Evolutionary conservation across 345 rosid species (phyloP).

Genomic region (Arabis hirsuta): DNA sequence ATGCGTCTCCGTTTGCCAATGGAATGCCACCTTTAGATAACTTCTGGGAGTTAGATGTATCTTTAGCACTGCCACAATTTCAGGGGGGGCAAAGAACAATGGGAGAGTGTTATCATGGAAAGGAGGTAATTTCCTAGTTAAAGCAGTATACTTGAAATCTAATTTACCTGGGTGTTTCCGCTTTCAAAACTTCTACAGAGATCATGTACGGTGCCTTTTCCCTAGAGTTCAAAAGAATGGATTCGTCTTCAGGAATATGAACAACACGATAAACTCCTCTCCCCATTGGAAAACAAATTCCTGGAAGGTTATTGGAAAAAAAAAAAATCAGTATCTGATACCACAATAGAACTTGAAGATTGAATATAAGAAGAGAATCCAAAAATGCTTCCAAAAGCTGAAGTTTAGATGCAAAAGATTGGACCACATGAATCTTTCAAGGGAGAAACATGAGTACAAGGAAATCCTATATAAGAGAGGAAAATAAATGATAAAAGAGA

Average conservation of each 20-base stretch:
- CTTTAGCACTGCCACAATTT: conserved; percentile 69
- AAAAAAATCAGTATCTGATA: conserved; percentile 21
- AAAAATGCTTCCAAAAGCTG: conserved; percentile 15
- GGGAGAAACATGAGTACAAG: conserved; percentile 7
- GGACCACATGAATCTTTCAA: conserved; percentile 9
- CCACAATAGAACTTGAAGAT: conserved; percentile 15
- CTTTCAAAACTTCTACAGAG: conserved; percentile 86
- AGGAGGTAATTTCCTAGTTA: not conserved
- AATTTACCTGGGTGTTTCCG: conserved; percentile 76
- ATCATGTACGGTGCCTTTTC: conserved; percentile 99
- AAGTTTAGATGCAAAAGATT: conserved; percentile 26
- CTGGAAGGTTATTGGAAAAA: conserved; percentile 52
- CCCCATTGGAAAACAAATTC: conserved; percentile 98
- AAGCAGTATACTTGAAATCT: conserved; percentile 1
- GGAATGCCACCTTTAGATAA: conserved; percentile 98
- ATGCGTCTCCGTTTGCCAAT: conserved; percentile 95
- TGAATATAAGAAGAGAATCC: not conserved
- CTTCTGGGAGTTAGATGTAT: conserved; percentile 72
- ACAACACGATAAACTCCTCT: conserved; percentile 92
- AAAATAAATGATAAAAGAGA: conserved; percentile 20
- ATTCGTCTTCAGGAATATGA: conserved; percentile 98
- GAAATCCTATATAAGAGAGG: conserved; percentile 11
- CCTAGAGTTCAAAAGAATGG: conserved; percentile 95
- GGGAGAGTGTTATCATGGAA: conserved; percentile 21
- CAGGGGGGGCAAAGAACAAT: conserved; percentile 30